Evolutionary conservation across 805 yeast species (phyloP).

Genomic region (Metschnikowia colocasiae): DNA sequence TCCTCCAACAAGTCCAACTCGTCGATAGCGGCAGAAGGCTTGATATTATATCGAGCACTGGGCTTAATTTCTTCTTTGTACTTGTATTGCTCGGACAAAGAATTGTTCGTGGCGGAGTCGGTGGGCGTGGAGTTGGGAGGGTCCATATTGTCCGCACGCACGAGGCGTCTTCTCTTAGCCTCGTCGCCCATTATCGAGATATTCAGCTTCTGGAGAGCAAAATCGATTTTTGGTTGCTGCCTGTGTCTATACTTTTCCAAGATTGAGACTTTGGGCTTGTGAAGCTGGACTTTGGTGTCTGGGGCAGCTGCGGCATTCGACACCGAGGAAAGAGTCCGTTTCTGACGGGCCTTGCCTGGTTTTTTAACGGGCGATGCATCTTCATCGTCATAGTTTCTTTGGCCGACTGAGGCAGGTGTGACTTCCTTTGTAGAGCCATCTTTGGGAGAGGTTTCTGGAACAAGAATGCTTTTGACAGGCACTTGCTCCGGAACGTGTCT

Average conservation of each 20-base stretch:
- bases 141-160: conserved; percentile 24
- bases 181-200: conserved; percentile 20
- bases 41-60: conserved; percentile 5
- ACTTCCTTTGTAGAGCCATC: neutral
- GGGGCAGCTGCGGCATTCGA: conserved; percentile 12
- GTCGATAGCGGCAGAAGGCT: conserved; percentile 22
- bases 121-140: neutral
- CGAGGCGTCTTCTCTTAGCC: conserved; percentile 34
- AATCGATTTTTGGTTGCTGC: conserved; percentile 33
- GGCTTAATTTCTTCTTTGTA: conserved; percentile 10
- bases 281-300: conserved; percentile 38
- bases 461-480: neutral
- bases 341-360: conserved; percentile 30
- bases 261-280: conserved; percentile 39
- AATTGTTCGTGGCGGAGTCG: conserved; percentile 1
- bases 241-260: conserved; percentile 39
- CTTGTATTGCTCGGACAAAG: neutral
- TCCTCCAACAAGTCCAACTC: conserved; percentile 41
- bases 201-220: conserved; percentile 16
- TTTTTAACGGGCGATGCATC: conserved; percentile 36
- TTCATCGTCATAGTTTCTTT: conserved; percentile 25
- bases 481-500: neutral
- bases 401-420: neutral
- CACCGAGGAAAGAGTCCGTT: conserved; percentile 11
- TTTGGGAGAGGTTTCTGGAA: neutral